These are phyloP conservation scores for Isoetes taiwanensis DNA, from an alignment of 75 land plant genomes.

Conservation along the genomic window DNA sequence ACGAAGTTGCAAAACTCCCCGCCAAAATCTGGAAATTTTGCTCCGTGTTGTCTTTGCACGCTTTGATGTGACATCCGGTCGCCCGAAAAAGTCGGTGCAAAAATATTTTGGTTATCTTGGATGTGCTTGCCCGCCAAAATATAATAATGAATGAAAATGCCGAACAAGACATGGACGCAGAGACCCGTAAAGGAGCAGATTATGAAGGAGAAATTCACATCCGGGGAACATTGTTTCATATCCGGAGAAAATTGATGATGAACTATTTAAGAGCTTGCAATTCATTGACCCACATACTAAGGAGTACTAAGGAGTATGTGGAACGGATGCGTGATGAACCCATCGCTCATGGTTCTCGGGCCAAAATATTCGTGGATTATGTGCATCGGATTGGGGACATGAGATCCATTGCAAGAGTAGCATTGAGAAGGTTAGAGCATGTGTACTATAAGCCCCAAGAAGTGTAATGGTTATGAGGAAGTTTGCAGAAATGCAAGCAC, in stretches of 20 bases:
- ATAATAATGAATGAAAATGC: constrained; percentile 55
- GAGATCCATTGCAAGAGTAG: constrained; percentile 73
- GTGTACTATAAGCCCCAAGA: constrained; percentile 91
- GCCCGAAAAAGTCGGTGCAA: constrained; percentile 69
- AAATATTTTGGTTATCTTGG: constrained; percentile 52
- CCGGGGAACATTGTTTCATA: constrained; percentile 87
- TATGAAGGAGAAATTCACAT: constrained; percentile 53
- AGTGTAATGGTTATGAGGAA: constrained; percentile 90
- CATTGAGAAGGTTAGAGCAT: constrained; percentile 61
- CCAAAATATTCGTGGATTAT: constrained; percentile 77
- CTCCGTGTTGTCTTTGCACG: constrained; percentile 73
- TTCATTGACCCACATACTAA: constrained; percentile 84
- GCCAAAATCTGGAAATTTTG: constrained; percentile 76
- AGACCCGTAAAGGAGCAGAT: constrained; percentile 66
- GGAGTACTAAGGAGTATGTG: constrained; percentile 77
- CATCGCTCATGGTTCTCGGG: constrained; percentile 46
- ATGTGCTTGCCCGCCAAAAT: constrained; percentile 61
- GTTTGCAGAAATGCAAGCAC: constrained; percentile 36
- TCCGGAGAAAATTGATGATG: constrained; percentile 63
- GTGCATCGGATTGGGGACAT: constrained; percentile 49
- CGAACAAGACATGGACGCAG: constrained; percentile 68
- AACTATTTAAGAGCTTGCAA: constrained; percentile 87
- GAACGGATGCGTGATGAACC: constrained; percentile 88
- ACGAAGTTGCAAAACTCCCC: constrained; percentile 70
- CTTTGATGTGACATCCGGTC: constrained; percentile 73